phyloP scores from a whole-genome alignment of 1,284 basidiomycete species.

The Leccinum griseonigrum region DNA sequence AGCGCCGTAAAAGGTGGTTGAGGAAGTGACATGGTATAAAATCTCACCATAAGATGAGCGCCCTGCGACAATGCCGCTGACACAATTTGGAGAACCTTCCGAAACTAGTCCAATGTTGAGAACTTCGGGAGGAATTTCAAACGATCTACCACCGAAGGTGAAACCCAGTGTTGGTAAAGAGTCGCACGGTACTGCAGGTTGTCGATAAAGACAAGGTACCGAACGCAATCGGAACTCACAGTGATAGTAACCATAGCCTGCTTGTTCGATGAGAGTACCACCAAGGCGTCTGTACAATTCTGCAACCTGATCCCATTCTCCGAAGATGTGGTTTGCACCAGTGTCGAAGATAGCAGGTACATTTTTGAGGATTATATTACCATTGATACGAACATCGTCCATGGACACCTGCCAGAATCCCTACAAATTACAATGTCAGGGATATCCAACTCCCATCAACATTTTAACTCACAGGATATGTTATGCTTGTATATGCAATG shows the following conservation, averaged over 20 bases:
- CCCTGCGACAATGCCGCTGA: background rate
- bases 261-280: background rate
- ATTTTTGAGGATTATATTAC: too few species aligned
- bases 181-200: background rate
- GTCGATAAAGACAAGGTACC: background rate
- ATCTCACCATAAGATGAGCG: background rate
- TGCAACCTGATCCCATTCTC: background rate
- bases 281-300: background rate
- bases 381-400: too few species aligned
- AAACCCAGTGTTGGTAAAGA: background rate
- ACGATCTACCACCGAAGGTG: background rate
- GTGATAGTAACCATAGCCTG: background rate
- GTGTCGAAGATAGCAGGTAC: background rate
- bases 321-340: background rate
- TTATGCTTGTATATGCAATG: too few species aligned
- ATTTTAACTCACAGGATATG: too few species aligned
- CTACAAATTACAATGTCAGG: too few species aligned
- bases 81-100: background rate
- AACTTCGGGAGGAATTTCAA: background rate
- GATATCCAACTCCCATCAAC: too few species aligned
- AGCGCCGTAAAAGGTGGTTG: background rate
- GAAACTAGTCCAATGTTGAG: background rate
- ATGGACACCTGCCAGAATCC: too few species aligned
- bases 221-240: background rate
- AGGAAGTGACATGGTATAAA: background rate